Base-by-base conservation (phyloP, 257 asterid species). In the Orobanche coerulescens region DNA sequence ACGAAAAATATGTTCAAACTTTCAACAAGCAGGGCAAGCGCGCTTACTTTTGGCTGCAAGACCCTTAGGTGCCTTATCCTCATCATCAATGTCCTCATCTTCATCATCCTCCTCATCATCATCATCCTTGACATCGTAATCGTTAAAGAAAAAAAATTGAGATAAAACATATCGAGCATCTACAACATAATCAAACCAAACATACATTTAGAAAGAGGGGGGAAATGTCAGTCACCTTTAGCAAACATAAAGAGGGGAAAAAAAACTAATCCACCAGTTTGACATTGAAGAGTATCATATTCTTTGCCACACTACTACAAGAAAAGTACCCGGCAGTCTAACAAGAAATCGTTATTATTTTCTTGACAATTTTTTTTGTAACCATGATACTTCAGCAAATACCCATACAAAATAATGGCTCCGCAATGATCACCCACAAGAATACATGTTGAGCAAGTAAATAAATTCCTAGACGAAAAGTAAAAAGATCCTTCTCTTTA, bases 41-140 rank as follows among this genome's bases (percentile, higher is more conserved):
- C 20, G 49, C 86, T 63, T 84, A 92, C 98, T 86, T 72, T 85
- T 81, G 33, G 93, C 94, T 59, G 72, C 86, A 69, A 82, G 66
- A 42, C 94, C 90, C 69, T 75, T 90, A 9, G 82, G 81, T 7
- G 73, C 67, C 61, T 71, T 36, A 56, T 77, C 90, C 66, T 85
- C 88, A 6, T 73, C 80, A 4, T 76, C 77, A 1, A 33, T 33
- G 5, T 71, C 84, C 1, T 67, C 74, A 9, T 68, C 84, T 0
- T 68, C 82, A 18, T 67, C 81, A 5, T 81, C n/a, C n/a, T n/a
- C n/a, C n/a, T n/a, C n/a, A 15, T 73, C 83, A 10, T 68, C 90
- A 40, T 76, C 64, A 65, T 71, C 83, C n/a, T 76, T 37, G 58
- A 28, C 89, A 64, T 72, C 82, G 84, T 78, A 76, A 58, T 26